Conservation (phyloP, 1,139 yeast genomes). For the Trichomonascaceae sp. region DNA sequence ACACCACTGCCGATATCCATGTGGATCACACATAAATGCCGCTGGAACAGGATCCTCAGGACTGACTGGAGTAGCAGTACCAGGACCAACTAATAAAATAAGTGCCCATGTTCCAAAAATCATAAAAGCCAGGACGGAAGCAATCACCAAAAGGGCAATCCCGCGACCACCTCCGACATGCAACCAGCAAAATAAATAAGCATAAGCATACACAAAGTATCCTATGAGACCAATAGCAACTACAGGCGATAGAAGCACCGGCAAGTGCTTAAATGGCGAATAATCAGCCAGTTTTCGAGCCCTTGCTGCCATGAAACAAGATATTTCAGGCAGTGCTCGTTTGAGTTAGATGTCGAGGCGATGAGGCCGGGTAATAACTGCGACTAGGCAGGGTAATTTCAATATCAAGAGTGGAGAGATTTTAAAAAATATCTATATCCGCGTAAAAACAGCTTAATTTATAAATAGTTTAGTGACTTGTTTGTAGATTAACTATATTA, state of each 20-base stretch:
- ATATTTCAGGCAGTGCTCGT: neutral
- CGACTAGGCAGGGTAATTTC: no score
- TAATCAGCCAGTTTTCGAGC: neutral
- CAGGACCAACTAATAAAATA: slow-evolving; percentile 33
- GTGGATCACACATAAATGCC: slow-evolving; percentile 34
- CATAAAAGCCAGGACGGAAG: slow-evolving; percentile 19
- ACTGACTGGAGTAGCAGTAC: slow-evolving; percentile 17
- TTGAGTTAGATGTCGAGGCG: neutral
- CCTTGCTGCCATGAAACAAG: neutral
- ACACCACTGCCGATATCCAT: slow-evolving; percentile 55
- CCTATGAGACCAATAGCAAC: slow-evolving; percentile 27
- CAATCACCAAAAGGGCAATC: slow-evolving; percentile 29
- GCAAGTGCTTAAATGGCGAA: neutral
- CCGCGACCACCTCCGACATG: slow-evolving; percentile 25
- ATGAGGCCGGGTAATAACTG: neutral
- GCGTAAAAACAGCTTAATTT: no score
- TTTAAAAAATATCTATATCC: no score
- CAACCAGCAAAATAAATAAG: slow-evolving; percentile 32
- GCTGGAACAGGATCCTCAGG: slow-evolving; percentile 16
- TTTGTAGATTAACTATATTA: no score
- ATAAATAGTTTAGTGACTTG: no score
- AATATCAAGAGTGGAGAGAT: no score
- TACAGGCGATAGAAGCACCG: slow-evolving; percentile 17
- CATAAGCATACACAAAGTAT: slow-evolving; percentile 31
- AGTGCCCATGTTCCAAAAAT: slow-evolving; percentile 22